A percentile compares a stretch with the other conserved stretches of the same genome.
These are phyloP conservation scores for Pleurostoma richardsiae DNA, from an alignment of 2,329 filamentous ascomycete species.

Conservation along the genomic window DNA sequence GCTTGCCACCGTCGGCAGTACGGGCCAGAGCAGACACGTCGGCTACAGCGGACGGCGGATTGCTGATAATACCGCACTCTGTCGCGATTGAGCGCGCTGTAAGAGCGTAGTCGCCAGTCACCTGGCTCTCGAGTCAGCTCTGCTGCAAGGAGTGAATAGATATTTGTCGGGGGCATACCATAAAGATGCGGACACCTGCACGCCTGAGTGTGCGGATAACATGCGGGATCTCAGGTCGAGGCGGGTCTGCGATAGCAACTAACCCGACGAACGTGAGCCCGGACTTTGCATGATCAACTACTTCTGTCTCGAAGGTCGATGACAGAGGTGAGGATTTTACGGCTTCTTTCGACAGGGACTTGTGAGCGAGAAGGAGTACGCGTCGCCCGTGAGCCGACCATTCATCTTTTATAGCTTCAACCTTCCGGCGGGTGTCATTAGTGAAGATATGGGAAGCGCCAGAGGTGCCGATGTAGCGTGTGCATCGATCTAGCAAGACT, in stretches of 20 bases:
- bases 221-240: slow-evolving; percentile 65
- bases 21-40: slow-evolving; percentile 45
- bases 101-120: slow-evolving; percentile 73
- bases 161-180: slow-evolving; percentile 40
- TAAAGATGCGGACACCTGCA: slow-evolving; percentile 71
- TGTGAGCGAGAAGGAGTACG: slow-evolving; percentile 62
- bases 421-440: slow-evolving; percentile 30
- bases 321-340: slow-evolving; percentile 35
- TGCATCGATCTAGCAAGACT: slow-evolving; percentile 61
- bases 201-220: slow-evolving; percentile 61
- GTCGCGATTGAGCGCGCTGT: slow-evolving; percentile 69
- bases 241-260: slow-evolving; percentile 73
- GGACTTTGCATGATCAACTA: slow-evolving; percentile 46
- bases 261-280: slow-evolving; percentile 68
- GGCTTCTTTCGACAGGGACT: slow-evolving; percentile 38
- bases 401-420: slow-evolving; percentile 58
- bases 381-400: slow-evolving; percentile 67
- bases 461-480: slow-evolving; percentile 47
- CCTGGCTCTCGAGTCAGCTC: slow-evolving; percentile 23
- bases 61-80: slow-evolving; percentile 66
- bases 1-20: slow-evolving; percentile 13
- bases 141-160: neutral
- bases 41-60: slow-evolving; percentile 41
- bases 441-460: slow-evolving; percentile 49
- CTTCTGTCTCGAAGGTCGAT: slow-evolving; percentile 49